Evolutionary conservation across 2,329 filamentous ascomycete genomes (phyloP).

Genomic region (Stemphylium beticola): DNA sequence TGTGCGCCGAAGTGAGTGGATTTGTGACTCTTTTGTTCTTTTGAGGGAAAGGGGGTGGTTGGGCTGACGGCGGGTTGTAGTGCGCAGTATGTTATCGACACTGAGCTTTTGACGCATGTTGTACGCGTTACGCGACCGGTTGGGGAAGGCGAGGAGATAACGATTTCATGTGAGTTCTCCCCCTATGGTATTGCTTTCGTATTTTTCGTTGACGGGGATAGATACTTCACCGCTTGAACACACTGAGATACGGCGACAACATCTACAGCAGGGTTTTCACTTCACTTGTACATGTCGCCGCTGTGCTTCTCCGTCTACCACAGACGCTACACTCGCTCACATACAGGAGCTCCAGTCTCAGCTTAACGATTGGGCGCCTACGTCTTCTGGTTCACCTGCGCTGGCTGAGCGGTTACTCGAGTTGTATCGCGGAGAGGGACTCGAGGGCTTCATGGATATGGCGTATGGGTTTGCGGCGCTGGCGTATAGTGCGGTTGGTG

Average conservation of each 20-base stretch:
- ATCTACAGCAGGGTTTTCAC: conserved; percentile 46
- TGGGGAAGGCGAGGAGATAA: conserved; percentile 48
- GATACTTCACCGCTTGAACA: conserved; percentile 48
- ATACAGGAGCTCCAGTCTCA: conserved; percentile 41
- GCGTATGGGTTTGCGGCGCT: conserved; percentile 51
- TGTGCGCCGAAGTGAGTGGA: conserved; percentile 44
- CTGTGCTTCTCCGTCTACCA: conserved; percentile 40
- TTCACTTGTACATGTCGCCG: conserved; percentile 51
- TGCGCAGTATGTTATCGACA: conserved; percentile 51
- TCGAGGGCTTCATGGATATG: conserved; percentile 50
- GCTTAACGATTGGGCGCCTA: conserved; percentile 40
- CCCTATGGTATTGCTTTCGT: neutral
- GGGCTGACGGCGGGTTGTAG: conserved; percentile 17
- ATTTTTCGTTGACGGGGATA: neutral
- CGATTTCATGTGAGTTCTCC: conserved; percentile 44
- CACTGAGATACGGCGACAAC: conserved; percentile 35
- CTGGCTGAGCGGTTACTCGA: conserved; percentile 43
- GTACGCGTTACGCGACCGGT: conserved; percentile 47
- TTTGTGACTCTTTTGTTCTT: neutral
- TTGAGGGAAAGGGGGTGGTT: neutral
- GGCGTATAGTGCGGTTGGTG: conserved; percentile 47
- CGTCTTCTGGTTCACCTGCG: conserved; percentile 17
- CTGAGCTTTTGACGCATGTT: conserved; percentile 47
- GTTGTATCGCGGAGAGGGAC: conserved; percentile 46
- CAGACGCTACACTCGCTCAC: conserved; percentile 39